Evolutionary conservation across 176 grass and related monocot species (phyloP), one percentile per base, ranked within the genome.

Genomic region (Rhynchospora breviuscula): DNA sequence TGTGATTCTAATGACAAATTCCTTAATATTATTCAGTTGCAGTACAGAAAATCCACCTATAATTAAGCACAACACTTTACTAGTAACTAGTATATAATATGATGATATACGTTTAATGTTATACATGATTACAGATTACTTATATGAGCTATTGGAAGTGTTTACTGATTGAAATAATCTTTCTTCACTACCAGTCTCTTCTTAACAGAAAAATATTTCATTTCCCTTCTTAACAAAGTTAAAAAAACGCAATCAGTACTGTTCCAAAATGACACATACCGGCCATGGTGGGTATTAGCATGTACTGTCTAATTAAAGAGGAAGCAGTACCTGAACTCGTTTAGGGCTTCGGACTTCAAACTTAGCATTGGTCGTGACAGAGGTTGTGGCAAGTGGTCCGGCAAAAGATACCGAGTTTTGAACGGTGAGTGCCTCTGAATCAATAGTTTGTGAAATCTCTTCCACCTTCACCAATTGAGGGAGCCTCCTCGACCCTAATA

Each of bases 281-380:
- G 3, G 17, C 46, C 26, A 22, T 75, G 47, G 47, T 1, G 51
- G 47, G 21, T 53, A 52, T 48, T 53, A 7, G 13, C 21, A 46
- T 75, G 70, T 75, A 75, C 46, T 52, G 44, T 51, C 46, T 51
- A 23, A 19, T 53, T 56, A 31, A 56, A 77, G 48, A 76, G 47
- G 49, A 77, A 77, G 19, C 49, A 78, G 13, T 86, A 98, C 96
- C 91, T 95, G 96, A 18, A 98, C 91, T 62, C 93, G 85, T 86
- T 98, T 98, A 58, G 93, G 93, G 59, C 96, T 98, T 87, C 91
- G 89, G 75, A 98, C 60, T 89, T 98, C 96, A 87, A 98, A 98
- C 75, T 93, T 99, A 62, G 96, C 96, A 87, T 93, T 99, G 75
- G 96, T 93, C 10, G 84, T 86, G 43, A 99, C 80, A 66, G 91